Conservation (phyloP, 306 rosid species). For the Canavalia gladiata region DNA sequence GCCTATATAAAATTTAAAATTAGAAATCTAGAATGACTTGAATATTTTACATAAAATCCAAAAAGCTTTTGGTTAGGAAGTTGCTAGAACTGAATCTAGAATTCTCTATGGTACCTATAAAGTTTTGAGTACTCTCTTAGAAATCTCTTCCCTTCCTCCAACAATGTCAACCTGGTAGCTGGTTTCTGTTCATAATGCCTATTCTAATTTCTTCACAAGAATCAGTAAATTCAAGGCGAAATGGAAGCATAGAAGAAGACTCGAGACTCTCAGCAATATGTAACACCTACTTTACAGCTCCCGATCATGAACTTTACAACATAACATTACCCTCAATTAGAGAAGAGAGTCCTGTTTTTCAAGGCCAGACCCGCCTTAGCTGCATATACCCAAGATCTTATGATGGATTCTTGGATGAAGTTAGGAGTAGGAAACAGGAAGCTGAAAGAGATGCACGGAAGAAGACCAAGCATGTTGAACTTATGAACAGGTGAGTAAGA, state of each 20-base stretch:
- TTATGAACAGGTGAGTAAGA: conserved; percentile 60
- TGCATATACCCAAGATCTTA: conserved; percentile 44
- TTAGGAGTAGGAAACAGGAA: conserved; percentile 58
- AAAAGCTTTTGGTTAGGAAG: no score
- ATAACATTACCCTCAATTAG: conserved; percentile 46
- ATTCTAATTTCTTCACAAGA: conserved; percentile 8
- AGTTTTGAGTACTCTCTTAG: no score
- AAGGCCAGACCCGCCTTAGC: conserved; percentile 44
- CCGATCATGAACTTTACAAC: conserved; percentile 45
- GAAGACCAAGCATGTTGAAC: conserved; percentile 60
- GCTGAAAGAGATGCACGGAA: conserved; percentile 58
- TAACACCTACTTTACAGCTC: conserved; percentile 11
- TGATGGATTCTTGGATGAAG: conserved; percentile 60
- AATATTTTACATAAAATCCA: no score
- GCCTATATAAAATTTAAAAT: no score
- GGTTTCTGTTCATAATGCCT: neutral
- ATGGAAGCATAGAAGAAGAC: conserved; percentile 30
- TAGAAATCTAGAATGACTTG: no score
- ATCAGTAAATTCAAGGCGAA: neutral
- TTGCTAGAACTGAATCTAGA: no score
- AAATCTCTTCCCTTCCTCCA: no score
- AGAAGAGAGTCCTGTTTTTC: conserved; percentile 57
- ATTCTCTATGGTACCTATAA: no score
- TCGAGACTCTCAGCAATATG: conserved; percentile 46
- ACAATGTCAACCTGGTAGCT: neutral